phyloP scores from a whole-genome alignment of 2,329 filamentous ascomycete genomes.

The Tympanopsis confertula region DNA sequence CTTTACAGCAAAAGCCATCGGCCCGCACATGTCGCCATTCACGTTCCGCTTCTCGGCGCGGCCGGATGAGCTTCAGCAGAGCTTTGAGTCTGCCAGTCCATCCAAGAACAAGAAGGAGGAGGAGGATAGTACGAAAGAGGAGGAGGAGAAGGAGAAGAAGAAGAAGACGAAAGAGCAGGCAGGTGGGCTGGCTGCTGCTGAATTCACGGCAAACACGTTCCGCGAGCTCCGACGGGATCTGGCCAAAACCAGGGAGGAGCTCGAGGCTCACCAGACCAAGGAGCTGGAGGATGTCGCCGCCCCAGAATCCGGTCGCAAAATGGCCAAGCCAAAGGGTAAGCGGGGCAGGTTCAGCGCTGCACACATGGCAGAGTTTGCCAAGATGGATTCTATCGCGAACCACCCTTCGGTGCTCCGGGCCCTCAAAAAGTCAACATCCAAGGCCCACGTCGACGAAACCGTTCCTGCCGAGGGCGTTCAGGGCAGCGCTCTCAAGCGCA shows the following conservation, averaged over 20 bases:
- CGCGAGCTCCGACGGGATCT: constrained; percentile 64
- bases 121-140: no score
- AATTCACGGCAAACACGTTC: no score
- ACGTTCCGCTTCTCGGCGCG: no score
- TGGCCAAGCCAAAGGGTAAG: not conserved
- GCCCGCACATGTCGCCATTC: no score
- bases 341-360: not conserved
- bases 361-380: not conserved
- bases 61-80: no score
- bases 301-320: constrained; percentile 17
- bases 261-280: constrained; percentile 42
- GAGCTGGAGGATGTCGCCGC: constrained; percentile 29
- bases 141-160: no score
- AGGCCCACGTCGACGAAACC: constrained; percentile 26
- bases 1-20: no score
- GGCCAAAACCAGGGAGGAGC: constrained; percentile 55
- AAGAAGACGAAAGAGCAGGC: no score
- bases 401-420: not conserved
- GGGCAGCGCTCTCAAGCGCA: constrained; percentile 36
- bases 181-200: no score
- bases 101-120: no score
- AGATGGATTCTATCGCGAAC: not conserved
- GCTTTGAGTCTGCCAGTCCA: no score
- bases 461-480: constrained; percentile 17
- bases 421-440: constrained; percentile 30